These are phyloP conservation scores for Pyrenochaeta sp. DNA, from an alignment of 2,329 filamentous ascomycete genomes.

Conservation along the genomic window DNA sequence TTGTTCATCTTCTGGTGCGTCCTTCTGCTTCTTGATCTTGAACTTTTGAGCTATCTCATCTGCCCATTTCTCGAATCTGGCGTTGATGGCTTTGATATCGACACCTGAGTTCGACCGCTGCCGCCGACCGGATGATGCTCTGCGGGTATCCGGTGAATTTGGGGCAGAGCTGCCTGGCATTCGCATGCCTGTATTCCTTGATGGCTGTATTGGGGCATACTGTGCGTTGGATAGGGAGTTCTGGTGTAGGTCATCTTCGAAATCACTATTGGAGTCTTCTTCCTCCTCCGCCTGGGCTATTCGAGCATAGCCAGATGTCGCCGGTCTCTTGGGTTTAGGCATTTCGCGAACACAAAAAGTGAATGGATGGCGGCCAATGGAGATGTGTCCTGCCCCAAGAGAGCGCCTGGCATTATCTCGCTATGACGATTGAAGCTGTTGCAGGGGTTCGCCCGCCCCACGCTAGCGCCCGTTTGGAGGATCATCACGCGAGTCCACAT, in stretches of 20 bases:
- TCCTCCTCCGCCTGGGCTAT: conserved; percentile 63
- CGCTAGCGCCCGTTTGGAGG: conserved; percentile 17
- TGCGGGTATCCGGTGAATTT: conserved; percentile 42
- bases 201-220: conserved; percentile 59
- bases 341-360: conserved; percentile 24
- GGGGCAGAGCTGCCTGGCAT: conserved; percentile 44
- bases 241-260: conserved; percentile 51
- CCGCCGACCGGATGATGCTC: conserved; percentile 51
- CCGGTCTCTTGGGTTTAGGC: conserved; percentile 48
- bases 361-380: conserved; percentile 9
- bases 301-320: conserved; percentile 60
- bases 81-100: conserved; percentile 98
- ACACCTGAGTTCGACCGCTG: conserved; percentile 84
- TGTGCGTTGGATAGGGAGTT: conserved; percentile 48
- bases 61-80: conserved; percentile 92
- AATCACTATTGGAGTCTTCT: conserved; percentile 51
- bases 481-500: conserved; percentile 4
- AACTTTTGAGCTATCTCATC: conserved; percentile 98
- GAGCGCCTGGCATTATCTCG: conserved; percentile 25
- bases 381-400: conserved; percentile 12
- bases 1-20: conserved; percentile 77
- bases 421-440: conserved; percentile 37
- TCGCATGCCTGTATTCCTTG: conserved; percentile 55
- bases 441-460: conserved; percentile 21
- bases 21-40: conserved; percentile 82